Percentiles rank a stretch among this genome's conserved stretches.
phyloP scores from a whole-genome alignment of 2,329 filamentous ascomycete species.

The Cercospora sesami region DNA sequence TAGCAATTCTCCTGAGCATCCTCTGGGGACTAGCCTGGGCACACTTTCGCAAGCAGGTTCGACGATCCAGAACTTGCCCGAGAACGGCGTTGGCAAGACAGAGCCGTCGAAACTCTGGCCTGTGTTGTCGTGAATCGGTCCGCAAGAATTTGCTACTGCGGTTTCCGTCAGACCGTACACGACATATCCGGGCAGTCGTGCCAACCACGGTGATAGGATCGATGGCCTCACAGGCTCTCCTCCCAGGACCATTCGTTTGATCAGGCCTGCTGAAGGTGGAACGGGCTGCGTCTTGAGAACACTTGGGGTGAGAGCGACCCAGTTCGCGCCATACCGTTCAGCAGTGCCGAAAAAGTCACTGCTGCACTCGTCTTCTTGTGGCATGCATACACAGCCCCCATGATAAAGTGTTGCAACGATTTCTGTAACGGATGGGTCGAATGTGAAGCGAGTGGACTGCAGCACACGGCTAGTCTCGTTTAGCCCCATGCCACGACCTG shows the following conservation, averaged over 20 bases:
- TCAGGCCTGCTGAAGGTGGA: neutral
- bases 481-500: neutral
- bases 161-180: conserved; percentile 2
- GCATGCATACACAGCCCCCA: neutral
- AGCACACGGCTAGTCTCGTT: neutral
- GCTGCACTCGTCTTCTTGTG: neutral
- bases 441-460: neutral
- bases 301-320: neutral
- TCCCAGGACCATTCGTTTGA: neutral
- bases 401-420: neutral
- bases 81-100: neutral
- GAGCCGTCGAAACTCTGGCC: conserved; percentile 24
- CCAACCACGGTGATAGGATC: neutral
- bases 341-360: neutral
- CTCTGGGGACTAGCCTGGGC: neutral
- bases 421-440: neutral
- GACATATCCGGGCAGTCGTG: neutral
- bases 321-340: neutral
- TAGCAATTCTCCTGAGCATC: conserved; percentile 4
- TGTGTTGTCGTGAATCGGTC: neutral
- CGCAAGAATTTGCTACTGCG: neutral
- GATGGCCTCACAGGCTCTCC: neutral
- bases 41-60: neutral
- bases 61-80: neutral
- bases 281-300: neutral